These are phyloP conservation scores for Rubus parviflorus DNA, from an alignment of 306 rosid species.

Conservation along the genomic window DNA sequence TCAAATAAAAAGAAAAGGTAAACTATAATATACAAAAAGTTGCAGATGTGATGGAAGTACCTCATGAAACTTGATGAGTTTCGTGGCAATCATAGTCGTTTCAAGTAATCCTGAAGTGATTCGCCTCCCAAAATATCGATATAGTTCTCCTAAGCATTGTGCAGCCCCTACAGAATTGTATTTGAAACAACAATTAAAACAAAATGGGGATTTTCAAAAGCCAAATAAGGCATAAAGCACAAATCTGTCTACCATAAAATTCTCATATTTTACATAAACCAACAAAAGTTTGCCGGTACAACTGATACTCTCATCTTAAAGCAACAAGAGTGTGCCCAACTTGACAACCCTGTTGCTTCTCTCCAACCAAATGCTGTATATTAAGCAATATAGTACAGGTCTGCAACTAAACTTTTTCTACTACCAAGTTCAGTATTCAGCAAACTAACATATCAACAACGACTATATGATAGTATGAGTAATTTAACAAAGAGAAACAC, in stretches of 20 bases:
- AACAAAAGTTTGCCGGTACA: neutral
- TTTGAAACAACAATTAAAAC: constrained; percentile 15
- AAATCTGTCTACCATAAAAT: neutral
- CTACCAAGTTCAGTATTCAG: constrained; percentile 4
- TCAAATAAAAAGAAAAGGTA: neutral
- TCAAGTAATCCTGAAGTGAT: constrained; percentile 91
- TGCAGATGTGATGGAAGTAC: constrained; percentile 45
- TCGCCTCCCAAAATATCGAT: constrained; percentile 87
- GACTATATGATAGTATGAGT: neutral
- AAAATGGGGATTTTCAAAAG: neutral
- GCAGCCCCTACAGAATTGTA: constrained; percentile 63
- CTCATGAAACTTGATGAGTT: constrained; percentile 79
- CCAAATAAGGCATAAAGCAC: neutral
- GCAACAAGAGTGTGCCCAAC: neutral
- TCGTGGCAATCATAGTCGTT: constrained; percentile 75
- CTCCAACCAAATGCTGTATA: neutral
- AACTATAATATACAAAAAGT: constrained; percentile 13
- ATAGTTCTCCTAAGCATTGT: constrained; percentile 90
- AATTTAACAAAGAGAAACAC: neutral
- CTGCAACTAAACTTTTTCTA: neutral
- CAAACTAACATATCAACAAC: neutral
- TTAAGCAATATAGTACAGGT: neutral
- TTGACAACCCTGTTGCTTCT: neutral
- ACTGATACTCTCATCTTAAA: neutral
- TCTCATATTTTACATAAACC: neutral